These are phyloP conservation scores for Clavispora phyllophila DNA, from an alignment of 805 yeast species.

Conservation along the genomic window DNA sequence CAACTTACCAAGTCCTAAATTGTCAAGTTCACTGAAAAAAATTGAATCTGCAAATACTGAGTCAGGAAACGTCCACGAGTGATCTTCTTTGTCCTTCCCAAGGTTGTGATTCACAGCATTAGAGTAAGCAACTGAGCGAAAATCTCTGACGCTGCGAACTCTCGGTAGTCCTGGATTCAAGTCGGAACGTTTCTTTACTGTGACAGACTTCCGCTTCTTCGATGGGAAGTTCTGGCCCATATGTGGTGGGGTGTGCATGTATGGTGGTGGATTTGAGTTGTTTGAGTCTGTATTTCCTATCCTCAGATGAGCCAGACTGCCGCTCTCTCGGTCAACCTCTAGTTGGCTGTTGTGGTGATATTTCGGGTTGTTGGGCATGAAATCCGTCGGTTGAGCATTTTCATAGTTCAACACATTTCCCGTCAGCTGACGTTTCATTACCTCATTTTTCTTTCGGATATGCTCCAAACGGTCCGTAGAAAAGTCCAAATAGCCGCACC, in stretches of 20 bases:
- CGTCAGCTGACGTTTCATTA: conserved; percentile 7
- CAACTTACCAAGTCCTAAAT: neutral
- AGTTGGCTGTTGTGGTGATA: neutral
- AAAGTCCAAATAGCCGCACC: conserved; percentile 41
- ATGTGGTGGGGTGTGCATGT: neutral
- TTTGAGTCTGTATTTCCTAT: neutral
- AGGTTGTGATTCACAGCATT: neutral
- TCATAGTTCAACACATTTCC: neutral
- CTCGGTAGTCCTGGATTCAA: neutral
- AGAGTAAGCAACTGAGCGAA: neutral
- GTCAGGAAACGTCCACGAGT: neutral
- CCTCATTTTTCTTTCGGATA: conserved; percentile 30
- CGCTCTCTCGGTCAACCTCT: neutral
- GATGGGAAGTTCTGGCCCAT: neutral
- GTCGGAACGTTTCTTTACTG: neutral
- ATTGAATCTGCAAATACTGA: neutral
- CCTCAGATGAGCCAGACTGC: neutral
- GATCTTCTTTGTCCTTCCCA: neutral
- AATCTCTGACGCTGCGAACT: neutral
- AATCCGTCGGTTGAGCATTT: neutral
- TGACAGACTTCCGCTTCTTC: neutral
- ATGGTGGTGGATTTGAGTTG: neutral
- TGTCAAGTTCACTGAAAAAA: neutral
- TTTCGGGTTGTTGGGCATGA: neutral
- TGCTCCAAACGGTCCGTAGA: conserved; percentile 32